These are phyloP conservation scores for Suaeda aralocaspica DNA, from an alignment of 148 eudicot species.

Conservation along the genomic window DNA sequence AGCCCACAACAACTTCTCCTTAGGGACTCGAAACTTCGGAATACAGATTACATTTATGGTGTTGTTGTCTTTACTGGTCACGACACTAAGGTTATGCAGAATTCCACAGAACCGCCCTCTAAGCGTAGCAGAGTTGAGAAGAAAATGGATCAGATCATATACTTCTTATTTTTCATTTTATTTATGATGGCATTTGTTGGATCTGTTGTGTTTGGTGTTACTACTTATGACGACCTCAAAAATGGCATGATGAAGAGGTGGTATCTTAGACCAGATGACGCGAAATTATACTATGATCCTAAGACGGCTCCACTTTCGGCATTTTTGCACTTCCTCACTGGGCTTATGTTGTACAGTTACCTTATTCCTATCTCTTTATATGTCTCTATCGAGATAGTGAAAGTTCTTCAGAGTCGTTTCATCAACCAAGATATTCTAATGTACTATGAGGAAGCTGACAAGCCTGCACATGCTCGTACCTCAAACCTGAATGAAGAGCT, in stretches of 20 bases:
- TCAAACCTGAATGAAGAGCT: conserved; percentile 95
- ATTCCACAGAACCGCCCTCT: conserved; percentile 88
- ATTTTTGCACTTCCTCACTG: conserved; percentile 69
- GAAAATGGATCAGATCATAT: conserved; percentile 85
- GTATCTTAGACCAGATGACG: conserved; percentile 72
- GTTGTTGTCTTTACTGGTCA: conserved; percentile 87
- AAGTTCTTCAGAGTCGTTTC: conserved; percentile 77
- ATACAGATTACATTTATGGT: conserved; percentile 80
- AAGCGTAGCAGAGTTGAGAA: conserved; percentile 87
- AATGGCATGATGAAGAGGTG: conserved; percentile 59
- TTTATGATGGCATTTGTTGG: conserved; percentile 63
- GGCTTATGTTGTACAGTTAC: conserved; percentile 66
- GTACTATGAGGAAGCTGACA: conserved; percentile 89
- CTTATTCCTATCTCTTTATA: conserved; percentile 92
- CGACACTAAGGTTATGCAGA: conserved; percentile 94
- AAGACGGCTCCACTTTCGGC: conserved; percentile 51
- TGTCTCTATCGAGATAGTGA: conserved; percentile 88
- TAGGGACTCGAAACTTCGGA: conserved; percentile 81
- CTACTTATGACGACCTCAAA: conserved; percentile 52
- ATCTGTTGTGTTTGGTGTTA: conserved; percentile 70
- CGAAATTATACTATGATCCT: conserved; percentile 55
- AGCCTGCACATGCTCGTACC: conserved; percentile 90
- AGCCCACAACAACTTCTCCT: conserved; percentile 83
- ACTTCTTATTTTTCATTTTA: conserved; percentile 57
- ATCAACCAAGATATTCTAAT: conserved; percentile 70